Base-by-base conservation (phyloP, 495 filamentous ascomycete species). In the Podospora conica region DNA sequence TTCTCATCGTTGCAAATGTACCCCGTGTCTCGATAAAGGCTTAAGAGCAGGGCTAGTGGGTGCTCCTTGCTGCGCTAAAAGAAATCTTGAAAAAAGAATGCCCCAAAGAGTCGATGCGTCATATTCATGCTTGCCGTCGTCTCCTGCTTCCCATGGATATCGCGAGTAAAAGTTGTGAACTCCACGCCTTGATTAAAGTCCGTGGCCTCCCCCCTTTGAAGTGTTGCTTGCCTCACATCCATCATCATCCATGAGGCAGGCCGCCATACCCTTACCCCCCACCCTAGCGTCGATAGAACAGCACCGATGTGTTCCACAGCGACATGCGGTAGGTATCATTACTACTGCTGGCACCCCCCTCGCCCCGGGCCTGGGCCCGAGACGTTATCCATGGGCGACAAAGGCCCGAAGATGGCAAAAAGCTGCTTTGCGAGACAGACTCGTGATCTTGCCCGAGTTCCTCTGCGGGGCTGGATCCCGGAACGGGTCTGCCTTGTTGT, bases 401-500 rank as follows among this genome's bases (percentile, higher is more conserved):
- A 40, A 40, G 33, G 48, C 58, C 40, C 62, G 61, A 84, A 84
- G 2, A 82, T 82, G 4, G 82, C 82, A 66, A 84, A 81, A 65
- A 77, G 84, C 10, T 82, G 82, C 66, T 84, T 48, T 82, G 64
- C 76, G 80, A 11, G 70, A 68, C 7, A 80, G 67, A 8, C 75
- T 71, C 3, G 60, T 66, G 0, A 48, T 33, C 15, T 64, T 64
- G 31, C 56, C 58, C 24, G 71, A 68, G 25, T 64, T 69, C 6
- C 63, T 65, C 10, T 40, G 53, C 28, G 54, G 68, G 11, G 73
- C 69, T 9, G 80, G 81, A 59, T 83, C 81, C 11, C 77, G 76
- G 67, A 84, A 81, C 12, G 79, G 80, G 64, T 86, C 75, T n/a
- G 80, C 78, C 9, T 75, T 68, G 62, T 78, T 71, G 61, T 63